phyloP scores from a whole-genome alignment of 2,329 filamentous ascomycete genomes.

The Aspergillus intermedius region DNA sequence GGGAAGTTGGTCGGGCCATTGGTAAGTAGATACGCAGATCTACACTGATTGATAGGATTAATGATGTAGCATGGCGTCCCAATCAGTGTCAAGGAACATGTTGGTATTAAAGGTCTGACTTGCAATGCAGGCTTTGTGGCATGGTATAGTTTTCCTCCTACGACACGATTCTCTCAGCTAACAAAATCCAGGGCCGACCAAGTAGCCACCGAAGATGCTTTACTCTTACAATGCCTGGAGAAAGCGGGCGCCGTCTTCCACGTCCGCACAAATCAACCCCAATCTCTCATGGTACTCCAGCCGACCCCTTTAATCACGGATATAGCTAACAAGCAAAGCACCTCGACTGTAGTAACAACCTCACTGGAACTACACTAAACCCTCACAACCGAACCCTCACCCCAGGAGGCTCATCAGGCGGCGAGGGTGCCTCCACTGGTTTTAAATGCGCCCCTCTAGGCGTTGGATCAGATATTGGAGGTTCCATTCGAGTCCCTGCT shows the following conservation, averaged over 20 bases:
- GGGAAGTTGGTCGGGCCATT: constrained; percentile 45
- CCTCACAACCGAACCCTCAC: constrained; percentile 35
- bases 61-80: constrained; percentile 45
- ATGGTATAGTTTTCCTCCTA: constrained; percentile 16
- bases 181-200: constrained; percentile 27
- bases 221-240: constrained; percentile 25
- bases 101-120: constrained; percentile 48
- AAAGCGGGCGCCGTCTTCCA: constrained; percentile 39
- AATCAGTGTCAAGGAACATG: constrained; percentile 56
- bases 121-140: constrained; percentile 32
- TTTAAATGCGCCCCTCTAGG: constrained; percentile 39
- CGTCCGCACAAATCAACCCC: constrained; percentile 39
- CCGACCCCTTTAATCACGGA: neutral
- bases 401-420: constrained; percentile 40
- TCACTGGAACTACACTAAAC: constrained; percentile 36
- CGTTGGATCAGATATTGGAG: constrained; percentile 44
- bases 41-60: neutral
- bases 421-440: constrained; percentile 38
- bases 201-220: constrained; percentile 29
- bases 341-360: constrained; percentile 35
- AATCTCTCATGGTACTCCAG: constrained; percentile 31
- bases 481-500: constrained; percentile 41
- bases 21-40: constrained; percentile 11
- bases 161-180: neutral
- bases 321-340: constrained; percentile 18